A percentile compares a stretch with the other conserved stretches of the same genome.
phyloP scores from a whole-genome alignment of 192 early-diverging fungal genomes.

The Thoreauomyces humboldtii region DNA sequence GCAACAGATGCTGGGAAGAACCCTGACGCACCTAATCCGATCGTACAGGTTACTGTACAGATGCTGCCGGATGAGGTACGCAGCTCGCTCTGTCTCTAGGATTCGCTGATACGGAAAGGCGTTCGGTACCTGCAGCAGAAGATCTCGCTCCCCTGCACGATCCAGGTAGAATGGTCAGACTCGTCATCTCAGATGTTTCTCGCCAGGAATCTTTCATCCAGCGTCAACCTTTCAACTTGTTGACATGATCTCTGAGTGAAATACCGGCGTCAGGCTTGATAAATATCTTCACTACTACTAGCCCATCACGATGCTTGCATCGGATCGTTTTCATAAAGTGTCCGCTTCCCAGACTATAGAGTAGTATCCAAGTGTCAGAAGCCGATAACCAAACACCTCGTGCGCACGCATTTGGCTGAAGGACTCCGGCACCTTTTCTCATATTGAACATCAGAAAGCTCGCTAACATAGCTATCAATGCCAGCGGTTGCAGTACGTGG shows the following conservation, averaged over 20 bases:
- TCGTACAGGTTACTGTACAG: slow-evolving; percentile 94
- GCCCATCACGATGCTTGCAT: slow-evolving; percentile 72
- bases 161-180: neutral
- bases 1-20: too few relatives aligned
- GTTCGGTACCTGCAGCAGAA: slow-evolving; percentile 69
- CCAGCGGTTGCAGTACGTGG: slow-evolving; percentile 58
- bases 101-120: slow-evolving; percentile 75
- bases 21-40: slow-evolving; percentile 80
- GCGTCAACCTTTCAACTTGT: slow-evolving; percentile 56
- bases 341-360: slow-evolving; percentile 81
- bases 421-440: slow-evolving; percentile 75
- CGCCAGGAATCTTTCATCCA: neutral
- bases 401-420: too few relatives aligned
- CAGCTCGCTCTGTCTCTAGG: slow-evolving; percentile 85
- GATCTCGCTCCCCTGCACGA: slow-evolving; percentile 58
- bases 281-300: slow-evolving; percentile 89
- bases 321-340: slow-evolving; percentile 95
- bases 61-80: slow-evolving; percentile 85
- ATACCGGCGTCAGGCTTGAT: slow-evolving; percentile 75
- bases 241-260: slow-evolving; percentile 52
- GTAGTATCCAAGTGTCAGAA: neutral
- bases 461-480: slow-evolving; percentile 73
- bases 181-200: too few relatives aligned
- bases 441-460: slow-evolving; percentile 68
- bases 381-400: neutral